Percentiles rank a stretch among this genome's conserved stretches.
Evolutionary conservation across 1,139 yeast species (phyloP).

Genomic region (Nakaseomyces sp.): DNA sequence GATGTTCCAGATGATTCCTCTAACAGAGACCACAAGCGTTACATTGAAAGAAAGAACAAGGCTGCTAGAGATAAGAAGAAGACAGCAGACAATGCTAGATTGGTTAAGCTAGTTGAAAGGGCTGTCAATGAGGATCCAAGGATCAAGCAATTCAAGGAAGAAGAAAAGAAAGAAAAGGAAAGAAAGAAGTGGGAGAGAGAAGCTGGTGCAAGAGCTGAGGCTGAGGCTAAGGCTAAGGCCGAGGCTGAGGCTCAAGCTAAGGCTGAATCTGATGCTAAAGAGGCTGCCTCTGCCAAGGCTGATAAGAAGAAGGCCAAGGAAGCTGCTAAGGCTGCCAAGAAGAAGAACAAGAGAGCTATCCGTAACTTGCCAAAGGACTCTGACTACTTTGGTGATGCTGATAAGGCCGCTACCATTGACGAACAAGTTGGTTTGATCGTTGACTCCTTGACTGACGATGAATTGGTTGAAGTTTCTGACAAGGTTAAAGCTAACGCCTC

Average conservation of each 20-base stretch:
- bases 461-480: constrained; percentile 60
- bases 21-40: constrained; percentile 98
- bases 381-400: constrained; percentile 75
- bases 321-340: constrained; percentile 93
- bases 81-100: constrained; percentile 92
- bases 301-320: constrained; percentile 85
- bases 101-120: constrained; percentile 79
- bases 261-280: constrained; percentile 64
- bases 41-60: constrained; percentile 93
- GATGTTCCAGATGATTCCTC: constrained; percentile 99
- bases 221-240: constrained; percentile 77
- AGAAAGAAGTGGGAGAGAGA: constrained; percentile 96
- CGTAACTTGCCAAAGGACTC: constrained; percentile 78
- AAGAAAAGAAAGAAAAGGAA: constrained; percentile 91
- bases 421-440: constrained; percentile 71
- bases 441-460: constrained; percentile 69
- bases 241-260: constrained; percentile 78
- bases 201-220: constrained; percentile 94
- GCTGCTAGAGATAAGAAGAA: constrained; percentile 96
- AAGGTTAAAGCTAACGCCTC: constrained; percentile 42
- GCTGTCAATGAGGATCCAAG: constrained; percentile 90
- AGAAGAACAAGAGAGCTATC: constrained; percentile 92
- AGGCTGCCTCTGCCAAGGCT: constrained; percentile 51
- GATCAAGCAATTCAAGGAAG: constrained; percentile 85
- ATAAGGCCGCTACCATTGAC: constrained; percentile 57